Base-by-base conservation (phyloP, 108 stramenopile species). In the Fistulifera pelliculosa region DNA sequence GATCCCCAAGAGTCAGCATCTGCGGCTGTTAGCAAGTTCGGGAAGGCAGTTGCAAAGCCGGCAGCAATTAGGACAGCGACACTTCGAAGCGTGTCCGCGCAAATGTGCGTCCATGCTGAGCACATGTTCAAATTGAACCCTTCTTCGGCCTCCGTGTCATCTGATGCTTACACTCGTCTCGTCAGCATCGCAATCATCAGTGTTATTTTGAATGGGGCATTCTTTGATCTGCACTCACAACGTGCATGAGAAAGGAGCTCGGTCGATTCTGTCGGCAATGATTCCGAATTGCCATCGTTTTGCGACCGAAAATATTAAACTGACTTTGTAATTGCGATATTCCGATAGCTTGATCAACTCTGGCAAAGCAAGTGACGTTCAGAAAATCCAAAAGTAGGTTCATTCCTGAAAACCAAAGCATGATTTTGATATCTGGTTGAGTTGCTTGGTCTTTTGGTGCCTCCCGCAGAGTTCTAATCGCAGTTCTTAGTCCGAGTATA, bases 301-400 rank as follows among this genome's bases (percentile, higher is more conserved):
- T 21, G 16, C 44, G 21, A 45, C 7, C 44, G 16, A 17, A 21
- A 17, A 45, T 45, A 45, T 35, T 35, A 35, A 35, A 35, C 31
- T 35, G 31, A 35, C 8, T 8, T 8, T 35, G 31, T 35, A 35
- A 8, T 35, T 35, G 31, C 3, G 31, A 35, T 35, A 35, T 35
- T 4, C 44, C 44, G 16, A 45, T 17, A 4, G 21, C 16, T 19
- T 45, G 44, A 17, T 45, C 43, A 12, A 41, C 56, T 17, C 43
- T 27, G 19, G 81, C 82, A 65, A 85, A 90, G 60, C 81, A 89
- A 0, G 60, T 64, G 8, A 86, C 84, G 58, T 90, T 90, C 42
- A 90, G 43, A 27, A 76, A 54, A 62, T 90, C 88, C 49, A 90
- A 42, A 35, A 67, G 35, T 56, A 90, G 50, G 51, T 90, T 90